A percentile compares a stretch with the other conserved stretches of the same genome.
Evolutionary conservation across 208 protist genomes (phyloP).

Genomic region (Acanthamoeba royreba): DNA sequence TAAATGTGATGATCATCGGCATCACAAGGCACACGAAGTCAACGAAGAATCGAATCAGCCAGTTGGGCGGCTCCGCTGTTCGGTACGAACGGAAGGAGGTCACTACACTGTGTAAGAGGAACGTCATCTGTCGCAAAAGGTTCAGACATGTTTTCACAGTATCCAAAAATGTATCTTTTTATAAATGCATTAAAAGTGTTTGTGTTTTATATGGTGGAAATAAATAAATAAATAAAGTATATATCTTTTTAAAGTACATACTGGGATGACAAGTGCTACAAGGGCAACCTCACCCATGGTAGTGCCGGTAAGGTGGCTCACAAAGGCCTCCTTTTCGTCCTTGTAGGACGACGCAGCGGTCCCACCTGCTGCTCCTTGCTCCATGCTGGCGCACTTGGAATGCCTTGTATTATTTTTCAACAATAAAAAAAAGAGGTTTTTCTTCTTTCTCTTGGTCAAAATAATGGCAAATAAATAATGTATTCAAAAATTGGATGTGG

Average conservation of each 20-base stretch:
- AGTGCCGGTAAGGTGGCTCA: background rate
- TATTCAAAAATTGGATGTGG: too few relatives aligned
- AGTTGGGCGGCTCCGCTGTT: too few relatives aligned
- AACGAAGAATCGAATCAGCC: background rate
- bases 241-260: too few relatives aligned
- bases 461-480: too few relatives aligned
- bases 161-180: too few relatives aligned
- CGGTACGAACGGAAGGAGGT: background rate
- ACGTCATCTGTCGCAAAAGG: background rate
- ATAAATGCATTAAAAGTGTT: background rate
- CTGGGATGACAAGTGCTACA: background rate
- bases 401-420: too few relatives aligned
- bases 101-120: background rate
- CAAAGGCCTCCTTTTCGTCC: background rate
- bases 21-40: slow-evolving; percentile 37
- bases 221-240: background rate
- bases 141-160: too few relatives aligned
- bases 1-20: slow-evolving; percentile 11
- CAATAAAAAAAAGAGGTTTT: too few relatives aligned
- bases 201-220: background rate
- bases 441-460: too few relatives aligned
- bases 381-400: too few relatives aligned
- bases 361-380: too few relatives aligned
- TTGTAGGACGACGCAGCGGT: too few relatives aligned
- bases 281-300: slow-evolving; percentile 13